Conservation (phyloP, 306 rosid species). For the Vicia faba region DNA sequence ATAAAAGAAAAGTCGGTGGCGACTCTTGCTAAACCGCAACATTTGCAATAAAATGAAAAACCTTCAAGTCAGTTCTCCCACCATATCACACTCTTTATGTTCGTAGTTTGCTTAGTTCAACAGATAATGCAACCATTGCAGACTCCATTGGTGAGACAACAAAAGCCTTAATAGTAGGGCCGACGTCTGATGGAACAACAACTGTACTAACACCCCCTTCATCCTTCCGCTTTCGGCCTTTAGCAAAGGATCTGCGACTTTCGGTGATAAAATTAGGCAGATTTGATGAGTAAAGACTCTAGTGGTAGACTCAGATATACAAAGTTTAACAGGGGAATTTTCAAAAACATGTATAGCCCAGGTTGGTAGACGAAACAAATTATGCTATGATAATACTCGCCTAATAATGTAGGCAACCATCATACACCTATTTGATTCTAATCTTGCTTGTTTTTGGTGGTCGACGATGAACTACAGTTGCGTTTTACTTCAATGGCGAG, state of each 20-base stretch:
- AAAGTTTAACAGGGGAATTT: constrained; percentile 12
- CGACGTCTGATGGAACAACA: constrained; percentile 61
- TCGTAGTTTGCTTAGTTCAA: constrained; percentile 71
- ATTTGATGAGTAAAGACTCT: not conserved
- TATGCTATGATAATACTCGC: not conserved
- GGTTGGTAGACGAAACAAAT: constrained; percentile 5
- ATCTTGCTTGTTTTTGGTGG: too few relatives aligned
- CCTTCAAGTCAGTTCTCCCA: too few relatives aligned
- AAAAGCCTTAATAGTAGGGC: constrained; percentile 70
- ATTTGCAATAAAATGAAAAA: too few relatives aligned
- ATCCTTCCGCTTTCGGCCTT: constrained; percentile 83
- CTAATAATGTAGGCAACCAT: constrained; percentile 4
- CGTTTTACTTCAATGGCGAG: too few relatives aligned
- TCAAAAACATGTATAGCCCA: constrained; percentile 2
- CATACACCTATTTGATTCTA: not conserved
- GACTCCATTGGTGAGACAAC: constrained; percentile 84
- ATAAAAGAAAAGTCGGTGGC: too few relatives aligned
- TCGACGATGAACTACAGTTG: too few relatives aligned
- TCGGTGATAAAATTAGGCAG: constrained; percentile 47
- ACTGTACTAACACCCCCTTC: constrained; percentile 55
- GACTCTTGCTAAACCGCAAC: too few relatives aligned
- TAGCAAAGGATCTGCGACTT: constrained; percentile 81
- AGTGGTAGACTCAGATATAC: not conserved
- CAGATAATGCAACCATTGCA: constrained; percentile 66
- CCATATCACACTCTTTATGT: constrained; percentile 99